These are phyloP conservation scores for Crithidia brevicula DNA, from an alignment of 208 protist genomes.

Conservation along the genomic window DNA sequence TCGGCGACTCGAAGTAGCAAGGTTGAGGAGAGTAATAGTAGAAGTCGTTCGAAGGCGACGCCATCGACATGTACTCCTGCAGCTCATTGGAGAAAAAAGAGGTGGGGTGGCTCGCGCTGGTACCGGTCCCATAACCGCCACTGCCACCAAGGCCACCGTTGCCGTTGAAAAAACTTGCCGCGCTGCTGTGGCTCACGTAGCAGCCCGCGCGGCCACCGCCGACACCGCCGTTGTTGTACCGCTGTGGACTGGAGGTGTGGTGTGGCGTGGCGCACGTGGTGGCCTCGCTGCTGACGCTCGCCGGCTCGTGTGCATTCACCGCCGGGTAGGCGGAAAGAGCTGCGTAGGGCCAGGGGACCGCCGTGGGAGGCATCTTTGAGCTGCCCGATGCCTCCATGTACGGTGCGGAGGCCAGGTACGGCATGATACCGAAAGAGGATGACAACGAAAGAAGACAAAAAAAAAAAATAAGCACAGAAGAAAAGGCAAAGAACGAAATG, in stretches of 20 bases:
- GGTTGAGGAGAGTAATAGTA: conserved; percentile 21
- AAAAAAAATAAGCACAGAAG: neutral
- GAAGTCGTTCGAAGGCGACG: conserved; percentile 17
- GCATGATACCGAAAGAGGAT: neutral
- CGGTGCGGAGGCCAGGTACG: neutral
- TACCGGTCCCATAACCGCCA: neutral
- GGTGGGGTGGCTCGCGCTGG: neutral
- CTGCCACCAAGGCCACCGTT: neutral
- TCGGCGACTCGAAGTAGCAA: conserved; percentile 25
- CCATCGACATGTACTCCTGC: conserved; percentile 24
- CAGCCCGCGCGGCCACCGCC: neutral
- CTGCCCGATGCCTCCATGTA: neutral
- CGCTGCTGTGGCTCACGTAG: conserved; percentile 17
- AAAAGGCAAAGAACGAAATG: too few relatives aligned
- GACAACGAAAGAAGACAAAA: neutral
- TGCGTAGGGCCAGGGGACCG: neutral
- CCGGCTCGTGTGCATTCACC: neutral
- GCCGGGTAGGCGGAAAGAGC: neutral
- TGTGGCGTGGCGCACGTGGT: neutral
- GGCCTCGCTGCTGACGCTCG: neutral
- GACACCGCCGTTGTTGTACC: neutral
- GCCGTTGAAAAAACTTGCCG: conserved; percentile 6
- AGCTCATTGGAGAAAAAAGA: conserved; percentile 15
- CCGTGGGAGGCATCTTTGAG: neutral
- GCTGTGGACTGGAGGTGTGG: conserved; percentile 6